These are phyloP conservation scores for Heterobasidion irregulare DNA, from an alignment of 1,284 basidiomycete genomes.

Conservation along the genomic window DNA sequence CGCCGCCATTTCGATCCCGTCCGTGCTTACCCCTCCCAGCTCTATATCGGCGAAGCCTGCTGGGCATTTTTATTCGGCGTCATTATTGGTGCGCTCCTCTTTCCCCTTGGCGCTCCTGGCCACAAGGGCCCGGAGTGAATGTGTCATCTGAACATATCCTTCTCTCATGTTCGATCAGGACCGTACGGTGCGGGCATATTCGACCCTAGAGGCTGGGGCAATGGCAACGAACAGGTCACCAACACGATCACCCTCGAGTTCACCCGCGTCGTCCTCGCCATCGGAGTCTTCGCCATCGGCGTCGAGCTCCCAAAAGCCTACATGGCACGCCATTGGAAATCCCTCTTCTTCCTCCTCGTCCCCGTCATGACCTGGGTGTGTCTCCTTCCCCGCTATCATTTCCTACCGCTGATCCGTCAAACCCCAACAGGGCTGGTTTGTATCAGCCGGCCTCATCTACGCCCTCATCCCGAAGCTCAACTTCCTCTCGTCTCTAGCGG, in stretches of 20 bases:
- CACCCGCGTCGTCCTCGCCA: constrained; percentile 92
- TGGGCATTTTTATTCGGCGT: constrained; percentile 95
- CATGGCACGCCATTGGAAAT: constrained; percentile 86
- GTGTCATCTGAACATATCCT: no score
- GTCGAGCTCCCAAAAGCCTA: constrained; percentile 94
- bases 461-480: constrained; percentile 81
- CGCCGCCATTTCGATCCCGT: neutral
- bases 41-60: constrained; percentile 96
- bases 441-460: constrained; percentile 84
- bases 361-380: constrained; percentile 87
- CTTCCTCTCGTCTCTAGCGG: constrained; percentile 82
- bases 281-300: constrained; percentile 97
- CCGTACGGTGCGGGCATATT: constrained; percentile 85
- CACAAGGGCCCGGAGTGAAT: neutral
- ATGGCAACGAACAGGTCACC: constrained; percentile 37
- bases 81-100: constrained; percentile 57
- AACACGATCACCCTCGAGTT: constrained; percentile 84
- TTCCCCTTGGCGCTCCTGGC: constrained; percentile 10
- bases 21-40: constrained; percentile 23
- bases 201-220: constrained; percentile 80
- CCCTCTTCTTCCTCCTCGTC: constrained; percentile 78
- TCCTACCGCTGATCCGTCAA: constrained; percentile 4
- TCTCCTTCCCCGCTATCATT: constrained; percentile 13
- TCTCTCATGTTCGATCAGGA: constrained; percentile 32
- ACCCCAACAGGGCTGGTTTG: constrained; percentile 78